Evolutionary conservation across 768 basidiomycete genomes (phyloP), one percentile per base, ranked within the genome.

Genomic region (Hortiboletus campestris): DNA sequence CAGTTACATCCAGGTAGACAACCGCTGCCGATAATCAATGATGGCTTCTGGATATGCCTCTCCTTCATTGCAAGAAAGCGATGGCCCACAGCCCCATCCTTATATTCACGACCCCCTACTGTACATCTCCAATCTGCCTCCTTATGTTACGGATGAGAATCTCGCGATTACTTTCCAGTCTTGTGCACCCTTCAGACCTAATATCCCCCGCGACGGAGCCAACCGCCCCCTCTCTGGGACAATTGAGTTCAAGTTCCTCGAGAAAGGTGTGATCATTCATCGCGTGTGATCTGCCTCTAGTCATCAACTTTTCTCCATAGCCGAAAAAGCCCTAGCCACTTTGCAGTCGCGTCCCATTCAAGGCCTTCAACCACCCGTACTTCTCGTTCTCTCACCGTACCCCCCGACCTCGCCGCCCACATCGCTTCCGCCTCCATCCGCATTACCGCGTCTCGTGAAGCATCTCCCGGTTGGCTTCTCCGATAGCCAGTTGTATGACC

Each of bases 241-340:
- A 56, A 90, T 94, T 67, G 89, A 93, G 71, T 94, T 93, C 78
- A 90, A 83, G 70, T 86, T 79, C 65, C 77, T 88, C 44, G 87
- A 89, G 67, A 88, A 85, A 79, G 91, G 91, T 91, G 60, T 67
- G 79, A 69, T 56, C 14, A 34, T 58, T 55, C 46, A 43, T 62
- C 45, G 36, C 53, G 48, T 55, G 38, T 39, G 12, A 57, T 46
- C 28, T 51, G 17, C 40, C 36, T 46, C 29, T 51, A 17, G 47
- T 61, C 34, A 56, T 61, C 41, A 12, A 62, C 43, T 8, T 13
- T 20, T 20, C 46, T 58, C 31, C 34, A 13, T 54, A 94, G 93
- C 93, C 59, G 91, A 94, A 74, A 94, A 92, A 71, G 93, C 93
- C 14, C 78, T 94, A 25, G 86, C 91, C 14, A 93, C 87, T 11